phyloP scores from a whole-genome alignment of 164 flowering plant species.

The Stephania japonica region DNA sequence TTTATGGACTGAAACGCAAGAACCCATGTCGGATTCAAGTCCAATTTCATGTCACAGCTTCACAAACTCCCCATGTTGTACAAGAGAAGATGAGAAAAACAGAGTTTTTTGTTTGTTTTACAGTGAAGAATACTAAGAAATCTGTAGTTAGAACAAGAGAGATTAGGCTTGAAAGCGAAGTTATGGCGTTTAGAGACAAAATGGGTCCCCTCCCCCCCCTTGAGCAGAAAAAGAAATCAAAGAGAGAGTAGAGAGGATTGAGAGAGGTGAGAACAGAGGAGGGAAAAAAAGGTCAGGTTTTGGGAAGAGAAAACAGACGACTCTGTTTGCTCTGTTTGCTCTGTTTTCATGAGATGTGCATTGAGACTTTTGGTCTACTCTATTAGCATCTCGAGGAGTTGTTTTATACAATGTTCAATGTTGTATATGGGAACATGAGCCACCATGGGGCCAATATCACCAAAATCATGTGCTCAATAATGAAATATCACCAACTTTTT shows the following conservation, averaged over 20 bases:
- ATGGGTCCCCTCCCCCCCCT: constrained; percentile 4
- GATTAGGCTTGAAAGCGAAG: constrained; percentile 27
- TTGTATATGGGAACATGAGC: neutral
- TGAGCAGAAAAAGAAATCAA: neutral
- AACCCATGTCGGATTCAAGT: constrained; percentile 39
- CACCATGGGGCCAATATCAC: neutral
- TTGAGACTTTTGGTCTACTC: neutral
- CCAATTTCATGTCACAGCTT: constrained; percentile 11
- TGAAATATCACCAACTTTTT: too few species aligned
- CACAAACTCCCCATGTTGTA: neutral
- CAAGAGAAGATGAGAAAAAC: neutral
- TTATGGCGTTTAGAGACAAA: neutral
- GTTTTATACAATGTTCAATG: neutral
- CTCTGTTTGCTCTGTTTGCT: neutral
- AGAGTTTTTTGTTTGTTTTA: neutral
- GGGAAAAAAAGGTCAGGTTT: neutral
- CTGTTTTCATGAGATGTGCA: neutral
- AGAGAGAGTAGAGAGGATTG: neutral
- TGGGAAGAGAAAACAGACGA: neutral
- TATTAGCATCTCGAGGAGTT: neutral
- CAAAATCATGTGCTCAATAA: neutral
- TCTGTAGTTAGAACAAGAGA: neutral
- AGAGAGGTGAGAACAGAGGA: neutral
- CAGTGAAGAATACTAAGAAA: constrained; percentile 9
- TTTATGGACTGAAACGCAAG: constrained; percentile 42